Base-by-base conservation (phyloP, 768 basidiomycete genomes). In the Leccinum truebloodii region DNA sequence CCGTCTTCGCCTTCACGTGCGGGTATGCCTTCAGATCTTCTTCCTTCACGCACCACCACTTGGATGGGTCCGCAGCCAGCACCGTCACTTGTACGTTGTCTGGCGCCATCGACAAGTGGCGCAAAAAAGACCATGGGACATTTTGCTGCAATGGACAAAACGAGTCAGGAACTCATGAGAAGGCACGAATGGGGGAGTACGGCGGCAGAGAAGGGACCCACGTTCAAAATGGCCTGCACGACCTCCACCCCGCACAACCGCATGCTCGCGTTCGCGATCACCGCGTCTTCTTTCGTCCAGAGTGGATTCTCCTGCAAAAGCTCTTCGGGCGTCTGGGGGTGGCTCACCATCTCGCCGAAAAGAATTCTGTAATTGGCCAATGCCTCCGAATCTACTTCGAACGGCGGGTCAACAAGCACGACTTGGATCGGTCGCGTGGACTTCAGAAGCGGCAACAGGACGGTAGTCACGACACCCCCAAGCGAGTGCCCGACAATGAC, bases 401-500 rank as follows among this genome's bases (percentile, higher is more conserved):
- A 53, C 3, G 67, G 67, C 1, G 67, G 62, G 9, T 73, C 71
- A 13, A 65, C 24, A 10, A 73, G 60, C 32, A 73, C 39, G 30
- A 67, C 64, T 0, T 37, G 58, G 48, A 66, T 52, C 0, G 55
- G 32, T 13, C 30, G 60, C 1, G 63, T 20, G 14, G 61, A 53
- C 6, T 62, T 59, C 35, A 73, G 52, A 10, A 63, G 24, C 22
- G 59, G 59, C 0, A 73, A 24, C 14, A 73, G 59, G 8, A 57
- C 48, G 4, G 57, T 4, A 30, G 54, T 55, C 8, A 67, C 51
- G 4, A 70, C 0, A 4, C 55, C 70, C 4, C 72, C 72, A 6
- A 70, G 48, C 12, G 71, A 73, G 37, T 65, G 55, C 4, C 66
- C 70, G 6, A 70, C n/a, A 16, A 73, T 41, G 52, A 71, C n/a